phyloP scores from a whole-genome alignment of 148 eudicot species.

The Chenopodium berlandieri region DNA sequence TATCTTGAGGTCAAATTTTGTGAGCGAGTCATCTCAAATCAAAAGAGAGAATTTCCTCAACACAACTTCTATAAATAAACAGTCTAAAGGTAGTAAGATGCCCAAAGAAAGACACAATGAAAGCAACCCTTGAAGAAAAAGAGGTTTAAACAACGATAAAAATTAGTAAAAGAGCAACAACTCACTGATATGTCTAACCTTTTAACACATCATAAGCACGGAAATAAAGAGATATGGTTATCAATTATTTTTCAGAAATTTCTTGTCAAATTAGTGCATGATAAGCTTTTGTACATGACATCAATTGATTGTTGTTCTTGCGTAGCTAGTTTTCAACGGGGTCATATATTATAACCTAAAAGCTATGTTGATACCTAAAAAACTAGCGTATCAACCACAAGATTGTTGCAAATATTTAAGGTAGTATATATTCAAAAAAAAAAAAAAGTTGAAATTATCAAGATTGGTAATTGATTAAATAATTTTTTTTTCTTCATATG shows the following conservation, averaged over 20 bases:
- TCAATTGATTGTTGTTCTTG: background rate
- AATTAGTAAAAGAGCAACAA: background rate
- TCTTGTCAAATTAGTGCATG: background rate
- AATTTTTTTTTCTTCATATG: no score
- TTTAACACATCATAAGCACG: slow-evolving; percentile 15
- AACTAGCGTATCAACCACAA: background rate
- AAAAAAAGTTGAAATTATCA: no score
- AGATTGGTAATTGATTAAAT: no score
- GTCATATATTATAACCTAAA: background rate
- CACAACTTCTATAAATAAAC: background rate
- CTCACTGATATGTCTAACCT: background rate
- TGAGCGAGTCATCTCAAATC: background rate
- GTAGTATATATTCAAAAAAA: no score
- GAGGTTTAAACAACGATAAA: background rate
- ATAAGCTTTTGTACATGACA: background rate
- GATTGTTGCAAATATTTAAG: background rate
- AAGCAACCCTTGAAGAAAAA: background rate
- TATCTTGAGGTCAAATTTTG: no score
- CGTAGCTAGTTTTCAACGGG: background rate
- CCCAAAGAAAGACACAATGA: background rate
- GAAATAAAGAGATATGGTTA: background rate
- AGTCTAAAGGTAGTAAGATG: background rate
- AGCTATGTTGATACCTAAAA: background rate
- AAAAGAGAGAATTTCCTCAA: background rate
- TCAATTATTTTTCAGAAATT: background rate